These are phyloP conservation scores for Sphaceloma murrayae DNA, from an alignment of 2,329 filamentous ascomycete species.

Conservation along the genomic window DNA sequence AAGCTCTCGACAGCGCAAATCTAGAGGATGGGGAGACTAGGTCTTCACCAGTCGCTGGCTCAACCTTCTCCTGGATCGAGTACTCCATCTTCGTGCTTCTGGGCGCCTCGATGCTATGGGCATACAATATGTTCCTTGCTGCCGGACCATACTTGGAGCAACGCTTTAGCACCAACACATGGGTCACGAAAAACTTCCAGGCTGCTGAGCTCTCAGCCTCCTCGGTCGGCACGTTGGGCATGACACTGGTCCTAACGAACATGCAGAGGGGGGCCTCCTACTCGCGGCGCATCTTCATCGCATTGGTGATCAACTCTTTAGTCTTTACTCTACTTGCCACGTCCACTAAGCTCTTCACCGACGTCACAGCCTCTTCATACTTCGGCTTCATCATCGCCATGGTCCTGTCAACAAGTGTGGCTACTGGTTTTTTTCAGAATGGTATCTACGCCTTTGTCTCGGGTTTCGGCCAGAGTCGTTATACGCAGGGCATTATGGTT, in stretches of 20 bases:
- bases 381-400: constrained; percentile 73
- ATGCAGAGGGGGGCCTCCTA: constrained; percentile 79
- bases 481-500: constrained; percentile 93
- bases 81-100: constrained; percentile 78
- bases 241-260: constrained; percentile 67
- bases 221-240: constrained; percentile 68
- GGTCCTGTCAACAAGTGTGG: constrained; percentile 69
- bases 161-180: constrained; percentile 62
- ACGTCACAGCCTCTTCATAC: constrained; percentile 55
- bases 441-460: constrained; percentile 86
- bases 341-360: constrained; percentile 62
- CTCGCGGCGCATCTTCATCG: constrained; percentile 69
- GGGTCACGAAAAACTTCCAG: constrained; percentile 75
- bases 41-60: not conserved
- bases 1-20: constrained; percentile 2
- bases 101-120: constrained; percentile 93
- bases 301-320: constrained; percentile 65
- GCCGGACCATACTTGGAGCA: constrained; percentile 85
- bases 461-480: constrained; percentile 74
- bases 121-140: constrained; percentile 98
- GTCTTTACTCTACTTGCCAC: constrained; percentile 70
- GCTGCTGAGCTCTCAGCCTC: constrained; percentile 80
- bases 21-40: not conserved
- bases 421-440: constrained; percentile 82
- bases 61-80: constrained; percentile 68